These are phyloP conservation scores for Backusella circina DNA, from an alignment of 192 early-diverging fungal species.

Conservation along the genomic window DNA sequence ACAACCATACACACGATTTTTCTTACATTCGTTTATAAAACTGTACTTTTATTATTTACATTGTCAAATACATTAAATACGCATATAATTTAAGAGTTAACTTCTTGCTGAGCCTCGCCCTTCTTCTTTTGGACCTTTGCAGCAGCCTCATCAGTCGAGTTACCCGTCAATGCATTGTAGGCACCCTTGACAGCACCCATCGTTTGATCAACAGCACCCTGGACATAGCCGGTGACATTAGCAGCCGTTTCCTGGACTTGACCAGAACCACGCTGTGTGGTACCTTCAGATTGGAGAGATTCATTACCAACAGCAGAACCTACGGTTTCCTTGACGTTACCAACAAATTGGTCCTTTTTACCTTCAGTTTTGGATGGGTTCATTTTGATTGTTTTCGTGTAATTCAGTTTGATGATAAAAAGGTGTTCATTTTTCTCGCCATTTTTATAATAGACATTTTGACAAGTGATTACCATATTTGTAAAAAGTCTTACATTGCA, in stretches of 20 bases:
- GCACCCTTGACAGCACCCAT: conserved; percentile 30
- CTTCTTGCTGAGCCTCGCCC: conserved; percentile 9
- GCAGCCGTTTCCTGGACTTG: conserved; percentile 17
- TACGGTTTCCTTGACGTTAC: conserved; percentile 33
- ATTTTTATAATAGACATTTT: not conserved
- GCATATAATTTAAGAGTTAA: conserved; percentile 19
- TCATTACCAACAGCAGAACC: conserved; percentile 33
- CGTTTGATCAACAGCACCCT: conserved; percentile 24
- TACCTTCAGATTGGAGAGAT: conserved; percentile 26
- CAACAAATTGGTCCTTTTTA: conserved; percentile 29
- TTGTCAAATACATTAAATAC: no score
- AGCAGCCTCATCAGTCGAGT: not conserved
- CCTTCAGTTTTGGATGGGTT: conserved; percentile 20
- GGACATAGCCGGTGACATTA: conserved; percentile 18
- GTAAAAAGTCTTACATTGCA: not conserved
- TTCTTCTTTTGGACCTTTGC: conserved; percentile 17
- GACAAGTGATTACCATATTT: not conserved
- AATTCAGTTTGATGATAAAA: not conserved
- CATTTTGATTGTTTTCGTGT: not conserved
- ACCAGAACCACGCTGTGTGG: conserved; percentile 24
- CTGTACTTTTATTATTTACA: not conserved
- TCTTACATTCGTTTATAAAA: not conserved
- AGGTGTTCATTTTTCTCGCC: not conserved
- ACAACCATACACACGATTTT: no score
- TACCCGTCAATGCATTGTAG: conserved; percentile 10